Evolutionary conservation across 768 basidiomycete genomes (phyloP).

Genomic region (Mrakia frigida): DNA sequence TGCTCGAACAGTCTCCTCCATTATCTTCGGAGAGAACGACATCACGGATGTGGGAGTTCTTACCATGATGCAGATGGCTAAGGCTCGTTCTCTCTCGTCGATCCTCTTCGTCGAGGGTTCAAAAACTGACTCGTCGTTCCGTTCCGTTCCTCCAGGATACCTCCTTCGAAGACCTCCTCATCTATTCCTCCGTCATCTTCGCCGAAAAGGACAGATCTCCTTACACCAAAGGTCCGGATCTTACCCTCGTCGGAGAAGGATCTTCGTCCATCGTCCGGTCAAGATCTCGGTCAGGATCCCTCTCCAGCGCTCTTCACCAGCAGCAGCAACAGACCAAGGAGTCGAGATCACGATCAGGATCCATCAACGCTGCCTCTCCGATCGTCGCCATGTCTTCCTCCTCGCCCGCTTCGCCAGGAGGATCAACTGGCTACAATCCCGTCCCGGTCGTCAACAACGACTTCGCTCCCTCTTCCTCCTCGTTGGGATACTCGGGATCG

Average conservation of each 20-base stretch:
- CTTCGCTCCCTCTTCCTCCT: background rate
- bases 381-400: background rate
- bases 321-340: background rate
- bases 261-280: background rate
- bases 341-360: background rate
- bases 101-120: background rate
- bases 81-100: background rate
- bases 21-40: conserved; percentile 33
- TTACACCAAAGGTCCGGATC: background rate
- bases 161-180: conserved; percentile 29
- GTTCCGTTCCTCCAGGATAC: background rate
- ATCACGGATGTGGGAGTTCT: conserved; percentile 11
- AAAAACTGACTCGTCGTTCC: background rate
- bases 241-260: background rate
- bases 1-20: conserved; percentile 8
- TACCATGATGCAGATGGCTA: conserved; percentile 14
- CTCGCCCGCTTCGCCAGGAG: background rate
- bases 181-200: conserved; percentile 26
- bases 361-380: background rate
- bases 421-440: no score
- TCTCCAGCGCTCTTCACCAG: background rate
- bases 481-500: background rate
- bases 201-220: background rate
- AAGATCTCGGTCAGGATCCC: background rate
- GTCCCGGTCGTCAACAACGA: background rate